Conservation (phyloP, 129 eudicot genomes). For the Escallonia rubra region DNA sequence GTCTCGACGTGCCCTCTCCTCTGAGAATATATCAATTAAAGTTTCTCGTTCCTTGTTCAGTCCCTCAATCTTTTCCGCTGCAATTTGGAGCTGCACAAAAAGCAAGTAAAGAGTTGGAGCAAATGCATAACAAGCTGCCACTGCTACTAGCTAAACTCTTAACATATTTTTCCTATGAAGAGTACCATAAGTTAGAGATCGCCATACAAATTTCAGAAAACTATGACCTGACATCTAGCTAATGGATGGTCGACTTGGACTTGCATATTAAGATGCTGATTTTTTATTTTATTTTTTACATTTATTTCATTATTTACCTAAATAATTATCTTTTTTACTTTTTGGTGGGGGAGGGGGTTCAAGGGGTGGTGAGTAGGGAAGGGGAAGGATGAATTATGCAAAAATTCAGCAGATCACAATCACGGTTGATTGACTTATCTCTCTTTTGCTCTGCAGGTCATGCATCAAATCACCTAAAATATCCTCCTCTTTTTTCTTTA, state of each 20-base stretch:
- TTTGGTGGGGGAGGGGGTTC: too few species aligned
- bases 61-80: conserved; percentile 28
- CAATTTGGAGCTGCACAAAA: conserved; percentile 51
- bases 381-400: too few species aligned
- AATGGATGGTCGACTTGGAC: too few species aligned
- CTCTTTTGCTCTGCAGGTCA: conserved; percentile 49
- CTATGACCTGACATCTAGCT: too few species aligned
- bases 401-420: too few species aligned
- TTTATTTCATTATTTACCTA: too few species aligned
- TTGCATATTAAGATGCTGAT: too few species aligned
- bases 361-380: too few species aligned
- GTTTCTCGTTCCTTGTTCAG: conserved; percentile 63
- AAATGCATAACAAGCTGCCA: background rate
- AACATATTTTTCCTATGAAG: background rate
- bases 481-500: conserved; percentile 46
- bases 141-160: background rate
- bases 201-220: too few species aligned
- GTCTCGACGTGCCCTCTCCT: conserved; percentile 78
- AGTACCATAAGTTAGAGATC: background rate
- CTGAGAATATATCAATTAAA: conserved; percentile 62
- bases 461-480: conserved; percentile 37
- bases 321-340: too few species aligned
- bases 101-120: background rate
- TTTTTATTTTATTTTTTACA: too few species aligned
- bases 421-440: conserved; percentile 20